Percentiles rank a stretch among this genome's conserved stretches.
Evolutionary conservation across 768 basidiomycete species (phyloP).

Genomic region (Suillus ampliporus): DNA sequence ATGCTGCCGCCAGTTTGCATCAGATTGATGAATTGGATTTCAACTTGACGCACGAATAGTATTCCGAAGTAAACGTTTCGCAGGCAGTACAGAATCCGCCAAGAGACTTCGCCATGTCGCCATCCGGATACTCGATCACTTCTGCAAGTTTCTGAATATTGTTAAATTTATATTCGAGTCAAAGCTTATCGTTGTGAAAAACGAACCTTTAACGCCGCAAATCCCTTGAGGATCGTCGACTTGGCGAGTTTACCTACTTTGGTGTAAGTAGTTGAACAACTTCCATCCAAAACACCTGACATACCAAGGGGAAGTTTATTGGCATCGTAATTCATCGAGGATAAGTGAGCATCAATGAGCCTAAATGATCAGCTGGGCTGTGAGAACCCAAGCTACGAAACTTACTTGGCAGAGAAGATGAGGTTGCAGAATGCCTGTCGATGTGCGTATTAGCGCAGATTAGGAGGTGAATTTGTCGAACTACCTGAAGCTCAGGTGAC

Average conservation of each 20-base stretch:
- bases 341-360: constrained; percentile 57
- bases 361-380: constrained; percentile 32
- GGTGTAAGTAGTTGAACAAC: constrained; percentile 1
- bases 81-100: constrained; percentile 48
- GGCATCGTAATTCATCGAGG: constrained; percentile 71
- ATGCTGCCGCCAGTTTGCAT: constrained; percentile 40
- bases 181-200: not conserved
- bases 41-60: constrained; percentile 56
- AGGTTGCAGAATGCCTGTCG: constrained; percentile 51
- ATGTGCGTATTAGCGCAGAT: not conserved
- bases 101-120: constrained; percentile 42
- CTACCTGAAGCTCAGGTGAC: constrained; percentile 50
- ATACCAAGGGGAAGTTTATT: constrained; percentile 65
- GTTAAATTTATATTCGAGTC: not conserved
- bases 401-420: constrained; percentile 57
- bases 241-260: constrained; percentile 62
- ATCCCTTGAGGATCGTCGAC: constrained; percentile 62
- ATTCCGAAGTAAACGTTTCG: constrained; percentile 52
- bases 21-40: not conserved
- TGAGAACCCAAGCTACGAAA: not conserved
- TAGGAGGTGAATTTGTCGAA: not conserved
- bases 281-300: not conserved
- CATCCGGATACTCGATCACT: constrained; percentile 52
- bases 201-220: constrained; percentile 58
- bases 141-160: constrained; percentile 51